Evolutionary conservation across 192 early-diverging fungal species (phyloP).

Genomic region (Geranomyces michiganensis): DNA sequence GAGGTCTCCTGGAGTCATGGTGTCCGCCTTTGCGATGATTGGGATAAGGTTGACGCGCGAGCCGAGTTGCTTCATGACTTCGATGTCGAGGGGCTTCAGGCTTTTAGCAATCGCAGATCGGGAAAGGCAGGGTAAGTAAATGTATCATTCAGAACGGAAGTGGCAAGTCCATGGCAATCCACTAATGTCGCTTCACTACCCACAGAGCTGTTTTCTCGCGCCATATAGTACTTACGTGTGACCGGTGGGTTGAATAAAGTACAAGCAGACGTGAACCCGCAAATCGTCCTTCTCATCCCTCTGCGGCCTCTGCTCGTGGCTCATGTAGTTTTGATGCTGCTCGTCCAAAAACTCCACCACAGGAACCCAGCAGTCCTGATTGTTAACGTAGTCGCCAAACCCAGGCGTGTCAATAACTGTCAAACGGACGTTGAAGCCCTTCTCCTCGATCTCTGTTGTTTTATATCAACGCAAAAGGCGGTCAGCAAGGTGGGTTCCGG

Average conservation of each 20-base stretch:
- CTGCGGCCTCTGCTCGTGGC: constrained; percentile 85
- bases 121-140: too few relatives aligned
- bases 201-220: constrained; percentile 73
- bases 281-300: constrained; percentile 88
- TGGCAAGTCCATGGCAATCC: background rate
- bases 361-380: constrained; percentile 94
- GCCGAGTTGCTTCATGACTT: constrained; percentile 97
- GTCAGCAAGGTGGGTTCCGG: too few relatives aligned
- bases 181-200: constrained; percentile 96
- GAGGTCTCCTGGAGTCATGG: constrained; percentile 88
- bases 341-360: constrained; percentile 98
- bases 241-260: constrained; percentile 98
- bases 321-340: constrained; percentile 94
- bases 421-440: constrained; percentile 96
- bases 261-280: constrained; percentile 96
- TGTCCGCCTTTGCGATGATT: constrained; percentile 98
- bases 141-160: too few relatives aligned
- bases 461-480: background rate
- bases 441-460: constrained; percentile 84
- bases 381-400: constrained; percentile 73
- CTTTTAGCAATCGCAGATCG: constrained; percentile 54
- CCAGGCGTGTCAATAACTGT: constrained; percentile 96
- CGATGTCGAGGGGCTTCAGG: constrained; percentile 90
- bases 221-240: constrained; percentile 69
- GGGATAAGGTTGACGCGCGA: constrained; percentile 97